phyloP scores from a whole-genome alignment of 371 early-diverging fungal genomes.

The Actinomucor elegans region DNA sequence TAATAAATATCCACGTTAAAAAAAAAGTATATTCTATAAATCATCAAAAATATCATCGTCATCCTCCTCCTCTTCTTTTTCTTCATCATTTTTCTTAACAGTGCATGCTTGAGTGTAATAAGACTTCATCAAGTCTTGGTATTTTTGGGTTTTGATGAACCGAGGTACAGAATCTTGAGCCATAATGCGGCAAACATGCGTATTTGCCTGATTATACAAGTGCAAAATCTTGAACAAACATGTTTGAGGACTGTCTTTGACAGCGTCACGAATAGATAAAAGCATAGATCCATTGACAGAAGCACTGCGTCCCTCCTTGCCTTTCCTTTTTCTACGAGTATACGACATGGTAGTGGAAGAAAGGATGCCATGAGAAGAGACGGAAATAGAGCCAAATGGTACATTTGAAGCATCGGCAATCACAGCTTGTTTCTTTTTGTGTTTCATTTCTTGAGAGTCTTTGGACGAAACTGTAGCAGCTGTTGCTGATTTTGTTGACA shows the following conservation, averaged over 20 bases:
- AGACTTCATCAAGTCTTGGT: conserved; percentile 26
- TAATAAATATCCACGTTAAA: too few relatives aligned
- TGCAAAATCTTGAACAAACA: conserved; percentile 27
- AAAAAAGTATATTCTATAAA: too few relatives aligned
- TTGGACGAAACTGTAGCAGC: too few relatives aligned
- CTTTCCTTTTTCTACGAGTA: not conserved
- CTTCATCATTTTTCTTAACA: not conserved
- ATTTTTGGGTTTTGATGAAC: conserved; percentile 62
- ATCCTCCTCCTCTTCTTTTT: not conserved
- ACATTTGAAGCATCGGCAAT: conserved; percentile 9
- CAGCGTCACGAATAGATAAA: not conserved
- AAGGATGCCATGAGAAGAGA: conserved; percentile 10
- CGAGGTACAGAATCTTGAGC: conserved; percentile 75
- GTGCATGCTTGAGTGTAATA: not conserved
- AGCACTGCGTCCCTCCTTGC: not conserved
- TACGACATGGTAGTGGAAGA: not conserved
- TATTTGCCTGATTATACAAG: conserved; percentile 60
- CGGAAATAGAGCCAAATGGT: conserved; percentile 20
- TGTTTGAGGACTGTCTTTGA: conserved; percentile 8
- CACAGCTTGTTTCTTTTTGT: too few relatives aligned
- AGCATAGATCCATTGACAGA: not conserved
- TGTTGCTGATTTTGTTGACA: too few relatives aligned
- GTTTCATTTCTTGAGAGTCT: too few relatives aligned
- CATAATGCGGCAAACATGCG: conserved; percentile 72
- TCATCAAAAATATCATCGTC: not conserved